A percentile compares a stretch with the other conserved stretches of the same genome.
phyloP scores from a whole-genome alignment of 768 basidiomycete genomes.

The Polyporus arcularius region DNA sequence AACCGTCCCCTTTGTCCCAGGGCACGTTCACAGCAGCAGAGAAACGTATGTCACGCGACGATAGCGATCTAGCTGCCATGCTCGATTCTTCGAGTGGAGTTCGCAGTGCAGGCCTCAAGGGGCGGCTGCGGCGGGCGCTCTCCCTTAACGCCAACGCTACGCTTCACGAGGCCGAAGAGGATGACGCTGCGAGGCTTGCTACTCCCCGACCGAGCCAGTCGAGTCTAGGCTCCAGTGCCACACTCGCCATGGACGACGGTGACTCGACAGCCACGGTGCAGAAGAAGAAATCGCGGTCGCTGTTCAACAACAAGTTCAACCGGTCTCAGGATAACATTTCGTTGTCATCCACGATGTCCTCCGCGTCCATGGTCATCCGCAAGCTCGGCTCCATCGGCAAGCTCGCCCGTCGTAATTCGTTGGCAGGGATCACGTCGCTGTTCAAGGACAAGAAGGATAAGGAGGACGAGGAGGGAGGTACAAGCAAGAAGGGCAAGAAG shows the following conservation, averaged over 20 bases:
- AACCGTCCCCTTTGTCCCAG: conserved; percentile 72
- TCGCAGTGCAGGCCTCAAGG: conserved; percentile 74
- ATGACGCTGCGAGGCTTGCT: conserved; percentile 23
- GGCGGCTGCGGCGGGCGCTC: conserved; percentile 71
- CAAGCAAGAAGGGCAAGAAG: conserved; percentile 51
- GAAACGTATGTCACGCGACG: conserved; percentile 77
- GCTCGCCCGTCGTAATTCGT: conserved; percentile 83
- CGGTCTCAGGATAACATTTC: conserved; percentile 94
- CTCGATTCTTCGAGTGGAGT: conserved; percentile 43
- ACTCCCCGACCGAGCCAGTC: conserved; percentile 26
- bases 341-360: conserved; percentile 90
- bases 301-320: conserved; percentile 90
- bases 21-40: conserved; percentile 63
- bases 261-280: conserved; percentile 36
- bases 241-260: conserved; percentile 30
- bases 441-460: conserved; percentile 84
- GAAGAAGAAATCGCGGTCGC: conserved; percentile 73
- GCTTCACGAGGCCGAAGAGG: conserved; percentile 60
- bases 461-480: conserved; percentile 40
- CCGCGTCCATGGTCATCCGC: conserved; percentile 94
- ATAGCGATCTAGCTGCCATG: conserved; percentile 67
- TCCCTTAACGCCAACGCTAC: conserved; percentile 61
- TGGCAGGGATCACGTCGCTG: conserved; percentile 88
- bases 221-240: conserved; percentile 29
- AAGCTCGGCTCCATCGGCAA: conserved; percentile 92